These are phyloP conservation scores for Selaginella tamariscina DNA, from an alignment of 75 land plant species.

Conservation along the genomic window DNA sequence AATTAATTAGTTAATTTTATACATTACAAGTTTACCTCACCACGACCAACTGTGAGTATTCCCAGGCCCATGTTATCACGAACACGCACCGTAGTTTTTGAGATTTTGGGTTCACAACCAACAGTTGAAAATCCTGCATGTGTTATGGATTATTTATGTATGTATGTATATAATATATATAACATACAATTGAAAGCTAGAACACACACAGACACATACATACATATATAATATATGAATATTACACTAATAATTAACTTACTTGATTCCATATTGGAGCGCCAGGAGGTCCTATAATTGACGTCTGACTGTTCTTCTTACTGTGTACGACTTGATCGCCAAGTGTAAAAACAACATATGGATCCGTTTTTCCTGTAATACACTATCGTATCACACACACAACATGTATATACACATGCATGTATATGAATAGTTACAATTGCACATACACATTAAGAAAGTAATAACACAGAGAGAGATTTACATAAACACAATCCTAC, in stretches of 20 bases:
- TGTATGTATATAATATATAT: background rate
- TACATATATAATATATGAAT: background rate
- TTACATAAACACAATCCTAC: no score
- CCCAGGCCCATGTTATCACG: constrained; percentile 24
- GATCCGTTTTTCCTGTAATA: constrained; percentile 21
- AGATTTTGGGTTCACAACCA: constrained; percentile 22
- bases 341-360: constrained; percentile 18
- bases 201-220: background rate
- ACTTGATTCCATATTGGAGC: constrained; percentile 49
- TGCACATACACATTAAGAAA: no score
- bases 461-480: no score
- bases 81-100: constrained; percentile 19
- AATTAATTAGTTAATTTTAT: background rate
- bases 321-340: constrained; percentile 24
- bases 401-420: no score
- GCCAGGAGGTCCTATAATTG: constrained; percentile 15
- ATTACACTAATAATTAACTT: constrained; percentile 3
- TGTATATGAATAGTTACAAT: background rate
- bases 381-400: constrained; percentile 12
- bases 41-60: constrained; percentile 15
- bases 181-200: background rate
- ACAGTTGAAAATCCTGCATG: constrained; percentile 18
- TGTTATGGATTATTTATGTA: background rate
- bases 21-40: constrained; percentile 12
- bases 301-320: constrained; percentile 22